Evolutionary conservation across 371 early-diverging fungal species (phyloP).

Genomic region (Mucor indicus): DNA sequence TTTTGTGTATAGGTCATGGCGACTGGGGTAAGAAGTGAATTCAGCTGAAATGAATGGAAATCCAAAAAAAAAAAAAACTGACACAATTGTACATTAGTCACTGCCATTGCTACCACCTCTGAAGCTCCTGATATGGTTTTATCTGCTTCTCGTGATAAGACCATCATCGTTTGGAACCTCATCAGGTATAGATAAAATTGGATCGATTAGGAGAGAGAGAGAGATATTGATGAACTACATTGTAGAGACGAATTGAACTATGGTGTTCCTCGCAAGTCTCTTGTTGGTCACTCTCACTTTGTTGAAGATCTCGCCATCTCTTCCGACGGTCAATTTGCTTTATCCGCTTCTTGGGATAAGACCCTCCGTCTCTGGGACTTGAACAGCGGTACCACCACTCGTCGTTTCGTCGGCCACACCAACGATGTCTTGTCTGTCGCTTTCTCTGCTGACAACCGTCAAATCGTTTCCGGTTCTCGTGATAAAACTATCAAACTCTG

Average conservation of each 20-base stretch:
- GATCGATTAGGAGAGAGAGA: background rate
- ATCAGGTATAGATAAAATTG: slow-evolving; percentile 53
- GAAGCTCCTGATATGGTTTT: slow-evolving; percentile 92
- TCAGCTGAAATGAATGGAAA: background rate
- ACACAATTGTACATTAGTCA: slow-evolving; percentile 49
- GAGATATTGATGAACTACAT: slow-evolving; percentile 1
- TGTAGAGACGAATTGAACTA: slow-evolving; percentile 83
- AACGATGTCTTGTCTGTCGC: slow-evolving; percentile 96
- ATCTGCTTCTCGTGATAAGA: slow-evolving; percentile 95
- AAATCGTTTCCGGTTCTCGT: slow-evolving; percentile 96
- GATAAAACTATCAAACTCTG: slow-evolving; percentile 99
- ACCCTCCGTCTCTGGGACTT: slow-evolving; percentile 98
- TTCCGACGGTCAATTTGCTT: slow-evolving; percentile 95
- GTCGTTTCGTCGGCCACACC: slow-evolving; percentile 95
- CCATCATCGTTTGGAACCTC: slow-evolving; percentile 94
- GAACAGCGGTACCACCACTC: slow-evolving; percentile 89
- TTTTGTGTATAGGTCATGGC: slow-evolving; percentile 30
- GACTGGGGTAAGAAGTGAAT: slow-evolving; percentile 30
- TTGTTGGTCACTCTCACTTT: slow-evolving; percentile 97
- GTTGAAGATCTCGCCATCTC: slow-evolving; percentile 96
- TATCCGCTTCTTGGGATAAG: slow-evolving; percentile 98
- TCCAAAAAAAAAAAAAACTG: background rate
- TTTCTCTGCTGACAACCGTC: slow-evolving; percentile 98
- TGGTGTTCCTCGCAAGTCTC: slow-evolving; percentile 86
- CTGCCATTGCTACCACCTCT: slow-evolving; percentile 91